These are phyloP conservation scores for Leersia perrieri DNA, from an alignment of 176 grass and related monocot genomes.

Conservation along the genomic window DNA sequence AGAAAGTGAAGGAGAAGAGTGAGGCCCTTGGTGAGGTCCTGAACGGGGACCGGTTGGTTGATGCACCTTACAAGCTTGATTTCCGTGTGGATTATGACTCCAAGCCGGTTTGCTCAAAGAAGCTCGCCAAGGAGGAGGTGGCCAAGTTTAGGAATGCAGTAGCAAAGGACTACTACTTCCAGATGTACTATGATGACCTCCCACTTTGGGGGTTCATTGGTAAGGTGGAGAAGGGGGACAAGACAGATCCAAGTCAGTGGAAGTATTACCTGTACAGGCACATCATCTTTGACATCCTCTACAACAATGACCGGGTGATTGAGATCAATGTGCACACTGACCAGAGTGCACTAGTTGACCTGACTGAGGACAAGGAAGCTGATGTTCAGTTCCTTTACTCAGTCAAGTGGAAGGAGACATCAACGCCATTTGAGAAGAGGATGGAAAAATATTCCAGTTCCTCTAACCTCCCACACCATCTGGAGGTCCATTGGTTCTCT, in stretches of 20 bases:
- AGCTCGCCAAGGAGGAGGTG: conserved; percentile 73
- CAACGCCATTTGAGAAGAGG: conserved; percentile 67
- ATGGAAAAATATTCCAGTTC: conserved; percentile 98
- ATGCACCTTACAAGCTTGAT: conserved; percentile 94
- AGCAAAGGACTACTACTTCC: conserved; percentile 93
- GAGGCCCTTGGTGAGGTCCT: conserved; percentile 92
- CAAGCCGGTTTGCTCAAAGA: conserved; percentile 73
- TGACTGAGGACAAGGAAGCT: conserved; percentile 72
- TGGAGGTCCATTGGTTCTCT: conserved; percentile 98
- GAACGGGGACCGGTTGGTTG: conserved; percentile 85
- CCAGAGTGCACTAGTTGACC: conserved; percentile 62
- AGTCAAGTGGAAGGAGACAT: conserved; percentile 90
- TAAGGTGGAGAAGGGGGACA: conserved; percentile 79
- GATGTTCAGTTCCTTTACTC: conserved; percentile 82
- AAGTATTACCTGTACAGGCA: conserved; percentile 95
- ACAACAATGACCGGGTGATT: conserved; percentile 80
- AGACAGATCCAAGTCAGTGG: conserved; percentile 51
- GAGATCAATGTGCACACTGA: conserved; percentile 83
- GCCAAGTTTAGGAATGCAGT: conserved; percentile 67
- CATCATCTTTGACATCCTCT: conserved; percentile 80
- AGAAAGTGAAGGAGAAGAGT: conserved; percentile 80
- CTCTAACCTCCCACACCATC: conserved; percentile 73
- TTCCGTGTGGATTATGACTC: conserved; percentile 55
- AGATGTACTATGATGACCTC: conserved; percentile 98
- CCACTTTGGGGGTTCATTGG: conserved; percentile 97